These are phyloP conservation scores for Arctium minus DNA, from an alignment of 129 eudicot genomes.

Conservation along the genomic window DNA sequence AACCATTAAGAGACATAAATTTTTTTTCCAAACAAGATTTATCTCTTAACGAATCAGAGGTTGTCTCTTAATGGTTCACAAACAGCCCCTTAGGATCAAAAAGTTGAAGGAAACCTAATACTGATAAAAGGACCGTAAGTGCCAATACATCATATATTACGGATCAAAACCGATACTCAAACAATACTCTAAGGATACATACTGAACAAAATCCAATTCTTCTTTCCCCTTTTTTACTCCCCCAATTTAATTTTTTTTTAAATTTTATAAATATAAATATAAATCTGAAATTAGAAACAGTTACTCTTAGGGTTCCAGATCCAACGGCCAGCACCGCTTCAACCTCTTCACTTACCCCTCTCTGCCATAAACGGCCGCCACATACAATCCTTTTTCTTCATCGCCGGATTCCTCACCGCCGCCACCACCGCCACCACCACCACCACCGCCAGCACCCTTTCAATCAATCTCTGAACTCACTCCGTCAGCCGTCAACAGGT, in stretches of 20 bases:
- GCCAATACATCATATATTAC: background rate
- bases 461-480: background rate
- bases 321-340: slow-evolving; percentile 32
- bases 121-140: background rate
- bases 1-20: too few relatives aligned
- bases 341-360: slow-evolving; percentile 19
- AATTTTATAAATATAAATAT: background rate
- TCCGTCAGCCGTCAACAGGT: slow-evolving; percentile 19
- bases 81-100: too few relatives aligned
- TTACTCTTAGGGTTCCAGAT: slow-evolving; percentile 31
- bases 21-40: too few relatives aligned
- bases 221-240: background rate
- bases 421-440: slow-evolving; percentile 6
- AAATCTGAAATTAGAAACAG: slow-evolving; percentile 3
- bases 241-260: background rate
- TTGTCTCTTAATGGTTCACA: too few relatives aligned
- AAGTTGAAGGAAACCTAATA: too few relatives aligned
- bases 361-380: slow-evolving; percentile 28
- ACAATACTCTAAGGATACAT: background rate
- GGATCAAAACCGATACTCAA: background rate
- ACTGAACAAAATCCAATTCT: background rate
- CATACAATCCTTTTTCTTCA: background rate
- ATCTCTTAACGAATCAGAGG: too few relatives aligned
- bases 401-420: slow-evolving; percentile 5
- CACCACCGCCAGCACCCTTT: slow-evolving; percentile 11